These are phyloP conservation scores for Ustulina deusta DNA, from an alignment of 2,329 filamentous ascomycete species.

Conservation along the genomic window DNA sequence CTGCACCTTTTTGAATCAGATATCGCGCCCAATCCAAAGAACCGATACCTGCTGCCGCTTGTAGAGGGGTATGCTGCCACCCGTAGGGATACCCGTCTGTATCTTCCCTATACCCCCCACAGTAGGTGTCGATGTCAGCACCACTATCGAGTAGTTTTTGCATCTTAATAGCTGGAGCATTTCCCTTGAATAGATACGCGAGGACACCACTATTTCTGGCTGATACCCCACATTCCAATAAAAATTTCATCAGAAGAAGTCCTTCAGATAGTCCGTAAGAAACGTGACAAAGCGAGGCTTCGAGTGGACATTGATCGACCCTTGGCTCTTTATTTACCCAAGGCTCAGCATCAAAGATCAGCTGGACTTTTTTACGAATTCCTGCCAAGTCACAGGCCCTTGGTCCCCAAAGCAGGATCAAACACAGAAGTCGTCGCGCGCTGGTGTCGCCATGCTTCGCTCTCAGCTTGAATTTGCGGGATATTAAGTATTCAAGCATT, in stretches of 20 bases:
- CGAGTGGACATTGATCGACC: background rate
- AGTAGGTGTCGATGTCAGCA: constrained; percentile 13
- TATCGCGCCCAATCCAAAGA: constrained; percentile 19
- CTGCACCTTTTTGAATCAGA: constrained; percentile 30
- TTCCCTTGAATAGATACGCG: background rate
- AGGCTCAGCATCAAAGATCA: background rate
- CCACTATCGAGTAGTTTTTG: constrained; percentile 1
- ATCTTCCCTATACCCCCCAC: no score
- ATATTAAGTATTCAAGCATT: constrained; percentile 22
- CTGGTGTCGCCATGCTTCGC: background rate
- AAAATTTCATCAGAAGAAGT: background rate
- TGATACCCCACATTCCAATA: background rate
- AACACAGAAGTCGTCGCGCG: background rate
- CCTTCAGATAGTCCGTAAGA: background rate
- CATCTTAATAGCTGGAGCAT: background rate
- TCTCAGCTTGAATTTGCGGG: background rate
- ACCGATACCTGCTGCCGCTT: background rate
- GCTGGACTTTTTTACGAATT: background rate
- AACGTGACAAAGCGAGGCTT: constrained; percentile 2
- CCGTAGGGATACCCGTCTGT: no score
- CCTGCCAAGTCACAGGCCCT: background rate
- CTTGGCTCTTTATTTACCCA: background rate
- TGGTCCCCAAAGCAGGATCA: background rate
- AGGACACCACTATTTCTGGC: constrained; percentile 3
- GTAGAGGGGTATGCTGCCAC: background rate